Percentiles rank a stretch among this genome's conserved stretches.
These are phyloP conservation scores for Limonomyces culmigenus DNA, from an alignment of 1,284 basidiomycete genomes.

Conservation along the genomic window DNA sequence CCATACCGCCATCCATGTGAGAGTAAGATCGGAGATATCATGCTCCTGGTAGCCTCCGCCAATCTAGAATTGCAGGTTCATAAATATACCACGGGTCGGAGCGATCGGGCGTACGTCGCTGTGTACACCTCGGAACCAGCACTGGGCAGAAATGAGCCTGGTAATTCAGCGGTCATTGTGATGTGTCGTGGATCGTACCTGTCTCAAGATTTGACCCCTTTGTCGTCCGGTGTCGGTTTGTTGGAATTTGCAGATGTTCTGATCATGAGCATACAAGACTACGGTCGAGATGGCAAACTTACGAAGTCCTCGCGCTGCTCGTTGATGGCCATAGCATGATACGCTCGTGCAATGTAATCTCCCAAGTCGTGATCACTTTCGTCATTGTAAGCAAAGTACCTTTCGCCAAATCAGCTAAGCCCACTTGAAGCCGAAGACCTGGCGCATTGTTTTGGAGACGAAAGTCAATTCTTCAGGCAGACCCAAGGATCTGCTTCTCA, in stretches of 20 bases:
- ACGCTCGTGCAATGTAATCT: too few relatives aligned
- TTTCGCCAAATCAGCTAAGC: too few relatives aligned
- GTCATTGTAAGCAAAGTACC: too few relatives aligned
- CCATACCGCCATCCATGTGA: conserved; percentile 54
- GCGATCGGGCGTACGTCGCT: too few relatives aligned
- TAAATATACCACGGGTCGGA: too few relatives aligned
- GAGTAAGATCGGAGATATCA: conserved; percentile 46
- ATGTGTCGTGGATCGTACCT: too few relatives aligned
- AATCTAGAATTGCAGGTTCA: too few relatives aligned
- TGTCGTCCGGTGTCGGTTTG: conserved; percentile 32
- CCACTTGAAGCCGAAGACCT: conserved; percentile 50
- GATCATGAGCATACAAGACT: conserved; percentile 1
- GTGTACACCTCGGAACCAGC: conserved; percentile 46
- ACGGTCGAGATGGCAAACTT: conserved; percentile 10
- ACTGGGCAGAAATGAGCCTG: conserved; percentile 18
- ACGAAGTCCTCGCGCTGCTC: conserved; percentile 53
- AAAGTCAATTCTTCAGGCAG: conserved; percentile 44
- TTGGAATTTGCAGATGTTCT: conserved; percentile 47
- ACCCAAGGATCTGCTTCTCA: conserved; percentile 41
- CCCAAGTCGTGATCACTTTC: too few relatives aligned
- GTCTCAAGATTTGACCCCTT: conserved; percentile 43
- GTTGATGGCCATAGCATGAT: conserved; percentile 50
- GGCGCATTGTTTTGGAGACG: conserved; percentile 20
- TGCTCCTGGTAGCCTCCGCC: conserved; percentile 52
- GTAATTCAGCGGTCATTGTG: conserved; percentile 6